These are phyloP conservation scores for Astrephomene gubernaculifera DNA, from an alignment of 139 green algal genomes.

Conservation along the genomic window DNA sequence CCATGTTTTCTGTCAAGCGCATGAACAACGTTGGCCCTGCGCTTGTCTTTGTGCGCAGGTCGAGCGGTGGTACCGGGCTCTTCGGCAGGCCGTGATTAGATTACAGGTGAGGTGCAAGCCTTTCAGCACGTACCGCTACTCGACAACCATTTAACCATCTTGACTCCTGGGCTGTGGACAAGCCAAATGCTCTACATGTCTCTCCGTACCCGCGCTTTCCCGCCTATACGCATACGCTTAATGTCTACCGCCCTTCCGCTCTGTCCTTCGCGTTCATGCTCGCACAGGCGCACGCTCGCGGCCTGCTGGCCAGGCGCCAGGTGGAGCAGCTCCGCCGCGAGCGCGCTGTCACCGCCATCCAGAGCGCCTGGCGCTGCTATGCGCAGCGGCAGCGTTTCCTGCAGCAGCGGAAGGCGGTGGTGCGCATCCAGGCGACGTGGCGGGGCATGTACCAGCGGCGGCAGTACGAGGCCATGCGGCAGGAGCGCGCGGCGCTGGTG, in stretches of 20 bases:
- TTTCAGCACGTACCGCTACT: too few relatives aligned
- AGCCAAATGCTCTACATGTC: too few relatives aligned
- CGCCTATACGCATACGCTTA: too few relatives aligned
- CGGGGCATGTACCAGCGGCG: conserved; percentile 41
- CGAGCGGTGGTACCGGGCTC: background rate
- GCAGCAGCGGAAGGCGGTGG: background rate
- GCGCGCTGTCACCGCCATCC: conserved; percentile 8
- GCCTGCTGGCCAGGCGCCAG: conserved; percentile 54
- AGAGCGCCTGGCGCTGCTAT: conserved; percentile 23
- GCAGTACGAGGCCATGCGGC: background rate
- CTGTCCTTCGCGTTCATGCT: background rate
- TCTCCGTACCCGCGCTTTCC: too few relatives aligned
- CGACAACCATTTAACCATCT: too few relatives aligned
- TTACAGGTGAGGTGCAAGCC: conserved; percentile 30
- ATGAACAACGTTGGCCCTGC: background rate
- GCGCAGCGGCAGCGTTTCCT: background rate
- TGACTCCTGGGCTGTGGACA: too few relatives aligned
- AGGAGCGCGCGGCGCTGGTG: conserved; percentile 22
- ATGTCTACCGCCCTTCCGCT: too few relatives aligned
- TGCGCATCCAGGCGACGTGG: conserved; percentile 64
- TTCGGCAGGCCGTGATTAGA: background rate
- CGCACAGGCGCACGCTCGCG: conserved; percentile 46
- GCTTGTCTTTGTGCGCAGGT: background rate
- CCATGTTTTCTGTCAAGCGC: too few relatives aligned
- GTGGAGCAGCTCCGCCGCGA: conserved; percentile 31